Base-by-base conservation (phyloP, 306 rosid genomes). In the Styphnolobium japonicum region DNA sequence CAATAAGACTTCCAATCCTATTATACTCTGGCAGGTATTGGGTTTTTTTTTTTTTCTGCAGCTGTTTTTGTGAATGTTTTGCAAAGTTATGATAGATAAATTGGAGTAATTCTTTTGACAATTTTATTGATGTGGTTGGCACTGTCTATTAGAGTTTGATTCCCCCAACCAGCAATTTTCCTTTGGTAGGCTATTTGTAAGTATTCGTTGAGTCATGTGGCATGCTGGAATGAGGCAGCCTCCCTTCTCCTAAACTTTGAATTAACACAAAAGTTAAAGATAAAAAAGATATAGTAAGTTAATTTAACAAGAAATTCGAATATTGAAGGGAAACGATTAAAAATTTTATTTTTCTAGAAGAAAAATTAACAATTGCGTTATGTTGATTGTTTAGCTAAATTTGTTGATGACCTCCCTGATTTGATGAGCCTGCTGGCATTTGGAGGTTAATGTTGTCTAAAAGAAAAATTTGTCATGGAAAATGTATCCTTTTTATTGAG, bases 21-120 rank as follows among this genome's bases (percentile, higher is more conserved):
- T 86, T n/a, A 66, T 93, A 1, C 52, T 90, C 36, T 95, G 94
- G 92, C 99, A 95, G 99, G 98, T 89, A 83, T 40, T 34, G 33
- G 27, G 7, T 37, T 22, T 46, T 45, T 7, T 0, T 16, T 8
- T 15, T 29, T 69, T 18, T 6, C 40, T 34, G 31, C 8, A 1
- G 8, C 3, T 21, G 15, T 18, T 29, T 49, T 23, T 18, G 9
- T 53, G 4, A 15, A 8, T 65, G n/a, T n/a, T n/a, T n/a, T n/a
- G 62, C 58, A 31, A 61, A n/a, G n/a, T n/a, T n/a, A n/a, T n/a
- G n/a, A n/a, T n/a, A n/a, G n/a, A n/a, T n/a, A n/a, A n/a, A n/a
- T n/a, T 10, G 16, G n/a, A 48, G 22, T 29, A 48, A 27, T 49
- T 70, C 19, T 48, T 49, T 70, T 11, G 45, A 8, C 7, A 15